Conservation (phyloP, 2,329 filamentous ascomycete genomes). For the Endocalyx cinctus region DNA sequence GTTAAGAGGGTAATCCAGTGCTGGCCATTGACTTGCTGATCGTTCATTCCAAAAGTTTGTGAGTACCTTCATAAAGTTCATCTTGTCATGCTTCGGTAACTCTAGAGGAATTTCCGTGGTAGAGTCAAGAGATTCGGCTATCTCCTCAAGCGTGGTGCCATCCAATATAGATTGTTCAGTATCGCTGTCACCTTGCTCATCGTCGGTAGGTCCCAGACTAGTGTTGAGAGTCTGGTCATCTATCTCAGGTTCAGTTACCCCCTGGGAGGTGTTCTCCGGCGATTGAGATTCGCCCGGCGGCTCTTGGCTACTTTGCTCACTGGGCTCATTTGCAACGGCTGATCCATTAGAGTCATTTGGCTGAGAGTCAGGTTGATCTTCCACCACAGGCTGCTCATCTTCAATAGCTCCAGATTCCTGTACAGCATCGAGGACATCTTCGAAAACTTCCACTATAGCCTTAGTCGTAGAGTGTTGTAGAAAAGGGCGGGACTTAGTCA, state of each 20-base stretch:
- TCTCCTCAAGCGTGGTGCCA: constrained; percentile 61
- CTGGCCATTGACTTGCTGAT: constrained; percentile 89
- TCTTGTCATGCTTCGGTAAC: constrained; percentile 88
- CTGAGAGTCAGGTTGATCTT: constrained; percentile 5
- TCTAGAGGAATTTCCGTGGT: constrained; percentile 62
- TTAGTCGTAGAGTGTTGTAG: constrained; percentile 85
- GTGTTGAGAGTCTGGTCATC: constrained; percentile 41
- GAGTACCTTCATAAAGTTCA: constrained; percentile 88
- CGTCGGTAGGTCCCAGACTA: constrained; percentile 61
- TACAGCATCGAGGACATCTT: constrained; percentile 88
- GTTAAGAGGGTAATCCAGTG: constrained; percentile 86
- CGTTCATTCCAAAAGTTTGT: constrained; percentile 98
- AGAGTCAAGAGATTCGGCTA: constrained; percentile 58
- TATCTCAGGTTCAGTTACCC: constrained; percentile 35
- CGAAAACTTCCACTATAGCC: constrained; percentile 93
- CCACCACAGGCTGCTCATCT: constrained; percentile 46
- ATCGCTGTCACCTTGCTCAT: constrained; percentile 66
- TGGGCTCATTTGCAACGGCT: background rate
- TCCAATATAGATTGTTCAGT: constrained; percentile 65
- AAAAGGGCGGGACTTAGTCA: constrained; percentile 72
- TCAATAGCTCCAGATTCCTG: constrained; percentile 68
- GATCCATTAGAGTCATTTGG: too few relatives aligned
- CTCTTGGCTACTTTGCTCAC: constrained; percentile 8
- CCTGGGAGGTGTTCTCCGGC: constrained; percentile 22
- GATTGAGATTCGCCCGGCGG: constrained; percentile 23